phyloP scores from a whole-genome alignment of 345 rosid species.

The Triadica sebifera region DNA sequence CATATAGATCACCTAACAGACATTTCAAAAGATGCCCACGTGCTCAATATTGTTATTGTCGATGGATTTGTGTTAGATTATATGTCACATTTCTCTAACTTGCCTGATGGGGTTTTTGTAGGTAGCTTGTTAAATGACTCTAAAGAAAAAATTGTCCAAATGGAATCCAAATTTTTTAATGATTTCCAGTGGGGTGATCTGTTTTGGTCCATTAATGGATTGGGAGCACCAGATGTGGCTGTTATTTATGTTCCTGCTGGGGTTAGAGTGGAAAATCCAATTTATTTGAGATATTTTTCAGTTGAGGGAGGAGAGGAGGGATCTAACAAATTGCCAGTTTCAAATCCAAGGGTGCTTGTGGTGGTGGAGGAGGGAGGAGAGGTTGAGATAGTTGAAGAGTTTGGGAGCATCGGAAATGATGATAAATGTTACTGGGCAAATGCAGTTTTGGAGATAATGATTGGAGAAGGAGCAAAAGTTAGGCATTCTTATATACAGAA shows the following conservation, averaged over 20 bases:
- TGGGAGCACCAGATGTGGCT: conserved; percentile 83
- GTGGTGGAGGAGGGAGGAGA: conserved; percentile 78
- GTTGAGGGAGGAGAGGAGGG: conserved; percentile 56
- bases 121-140: conserved; percentile 56
- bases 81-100: conserved; percentile 41
- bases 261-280: conserved; percentile 62
- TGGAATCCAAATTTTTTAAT: conserved; percentile 44
- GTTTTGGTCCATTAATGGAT: conserved; percentile 86
- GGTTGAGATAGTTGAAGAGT: conserved; percentile 79
- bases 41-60: conserved; percentile 45
- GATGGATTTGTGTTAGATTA: conserved; percentile 72
- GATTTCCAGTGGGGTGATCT: conserved; percentile 75
- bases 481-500: conserved; percentile 81
- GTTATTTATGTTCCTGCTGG: conserved; percentile 81
- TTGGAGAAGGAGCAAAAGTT: conserved; percentile 59
- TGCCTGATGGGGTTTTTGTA: conserved; percentile 73
- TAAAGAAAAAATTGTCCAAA: conserved; percentile 36
- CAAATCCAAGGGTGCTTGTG: conserved; percentile 89
- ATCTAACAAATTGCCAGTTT: conserved; percentile 58
- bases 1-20: conserved; percentile 25
- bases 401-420: conserved; percentile 45
- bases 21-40: conserved; percentile 38
- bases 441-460: conserved; percentile 65
- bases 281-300: conserved; percentile 67
- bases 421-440: conserved; percentile 66